A percentile compares a stretch with the other conserved stretches of the same genome.
Conservation (phyloP, 2,329 filamentous ascomycete genomes). For the Triangularia setosa region DNA sequence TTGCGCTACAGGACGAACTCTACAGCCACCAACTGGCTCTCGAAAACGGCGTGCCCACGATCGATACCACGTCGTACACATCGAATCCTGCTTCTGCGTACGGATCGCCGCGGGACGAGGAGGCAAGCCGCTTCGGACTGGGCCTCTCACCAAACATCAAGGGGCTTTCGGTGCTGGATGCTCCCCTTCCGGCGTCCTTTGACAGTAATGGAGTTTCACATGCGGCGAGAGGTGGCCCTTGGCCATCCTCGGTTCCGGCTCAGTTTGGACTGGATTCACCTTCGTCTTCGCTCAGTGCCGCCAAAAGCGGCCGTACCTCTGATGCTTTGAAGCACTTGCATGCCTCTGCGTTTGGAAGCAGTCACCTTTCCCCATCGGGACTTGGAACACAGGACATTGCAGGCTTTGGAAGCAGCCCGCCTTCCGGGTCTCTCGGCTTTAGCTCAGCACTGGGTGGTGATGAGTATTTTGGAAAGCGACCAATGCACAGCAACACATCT, state of each 20-base stretch:
- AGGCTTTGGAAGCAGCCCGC: constrained; percentile 43
- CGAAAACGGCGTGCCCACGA: constrained; percentile 54
- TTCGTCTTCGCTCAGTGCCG: constrained; percentile 65
- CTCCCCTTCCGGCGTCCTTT: constrained; percentile 87
- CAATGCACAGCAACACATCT: constrained; percentile 60
- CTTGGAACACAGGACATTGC: constrained; percentile 34
- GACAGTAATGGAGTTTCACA: constrained; percentile 94
- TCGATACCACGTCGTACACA: constrained; percentile 52
- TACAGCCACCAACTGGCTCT: constrained; percentile 43
- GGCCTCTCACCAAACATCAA: constrained; percentile 74
- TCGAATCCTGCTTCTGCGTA: constrained; percentile 60
- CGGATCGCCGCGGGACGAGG: constrained; percentile 75
- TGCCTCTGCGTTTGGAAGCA: constrained; percentile 64
- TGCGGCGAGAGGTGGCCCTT: constrained; percentile 82
- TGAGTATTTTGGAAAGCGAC: constrained; percentile 65
- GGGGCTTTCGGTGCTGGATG: constrained; percentile 84
- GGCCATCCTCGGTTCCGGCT: constrained; percentile 87
- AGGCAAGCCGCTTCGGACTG: constrained; percentile 56
- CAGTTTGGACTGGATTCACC: constrained; percentile 88
- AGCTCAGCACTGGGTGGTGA: constrained; percentile 54
- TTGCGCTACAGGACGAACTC: constrained; percentile 37
- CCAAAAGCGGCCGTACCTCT: constrained; percentile 57
- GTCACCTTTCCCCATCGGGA: constrained; percentile 48
- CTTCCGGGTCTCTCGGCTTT: constrained; percentile 37
- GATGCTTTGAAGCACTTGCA: constrained; percentile 63